Percentiles rank a stretch among this genome's conserved stretches.
phyloP scores from a whole-genome alignment of 1,284 basidiomycete genomes.

The Thelephora terrestris region DNA sequence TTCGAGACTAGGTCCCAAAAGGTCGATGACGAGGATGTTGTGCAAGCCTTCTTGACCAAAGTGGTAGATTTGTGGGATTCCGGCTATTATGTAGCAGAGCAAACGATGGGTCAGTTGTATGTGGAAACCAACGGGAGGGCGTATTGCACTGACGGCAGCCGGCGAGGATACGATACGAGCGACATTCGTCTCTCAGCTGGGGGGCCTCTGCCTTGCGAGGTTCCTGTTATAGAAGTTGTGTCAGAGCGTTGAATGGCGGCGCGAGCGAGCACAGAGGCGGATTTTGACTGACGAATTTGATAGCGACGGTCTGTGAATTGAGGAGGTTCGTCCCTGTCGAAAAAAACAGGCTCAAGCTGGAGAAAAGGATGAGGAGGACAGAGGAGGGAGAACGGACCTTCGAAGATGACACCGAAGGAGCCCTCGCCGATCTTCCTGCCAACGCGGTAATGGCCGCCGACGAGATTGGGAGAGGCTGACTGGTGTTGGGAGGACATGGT shows the following conservation, averaged over 20 bases:
- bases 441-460: slow-evolving; percentile 68
- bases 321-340: slow-evolving; percentile 69
- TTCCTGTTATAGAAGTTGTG: slow-evolving; percentile 48
- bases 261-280: neutral
- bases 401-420: slow-evolving; percentile 76
- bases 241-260: neutral
- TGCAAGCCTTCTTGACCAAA: slow-evolving; percentile 98
- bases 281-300: slow-evolving; percentile 79
- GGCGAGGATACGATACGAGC: slow-evolving; percentile 91
- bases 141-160: slow-evolving; percentile 68
- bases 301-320: slow-evolving; percentile 87
- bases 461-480: slow-evolving; percentile 24
- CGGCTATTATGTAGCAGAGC: slow-evolving; percentile 39
- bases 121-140: neutral
- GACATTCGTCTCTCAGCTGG: slow-evolving; percentile 94
- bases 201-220: slow-evolving; percentile 97
- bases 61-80: slow-evolving; percentile 96
- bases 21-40: slow-evolving; percentile 95
- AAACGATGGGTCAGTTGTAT: slow-evolving; percentile 3
- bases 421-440: slow-evolving; percentile 86
- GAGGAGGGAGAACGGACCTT: slow-evolving; percentile 36
- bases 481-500: slow-evolving; percentile 30
- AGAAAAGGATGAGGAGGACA: neutral
- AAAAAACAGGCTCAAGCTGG: neutral
- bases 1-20: slow-evolving; percentile 92